Conservation (phyloP, 345 rosid genomes). For the Citrus australasica region DNA sequence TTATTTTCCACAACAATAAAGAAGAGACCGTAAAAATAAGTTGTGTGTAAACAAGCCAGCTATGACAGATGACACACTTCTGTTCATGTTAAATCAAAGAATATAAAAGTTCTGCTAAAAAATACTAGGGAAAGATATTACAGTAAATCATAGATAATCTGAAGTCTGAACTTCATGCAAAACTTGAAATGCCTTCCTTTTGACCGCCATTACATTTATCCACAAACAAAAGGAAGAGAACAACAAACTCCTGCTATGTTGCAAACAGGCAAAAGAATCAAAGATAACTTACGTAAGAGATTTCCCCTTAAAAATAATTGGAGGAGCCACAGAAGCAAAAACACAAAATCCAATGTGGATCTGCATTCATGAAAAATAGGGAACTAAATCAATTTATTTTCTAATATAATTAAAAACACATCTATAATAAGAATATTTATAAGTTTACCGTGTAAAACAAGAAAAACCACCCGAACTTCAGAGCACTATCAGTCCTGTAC, state of each 20-base stretch:
- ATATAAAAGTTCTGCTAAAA: not conserved
- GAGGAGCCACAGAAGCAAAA: conserved; percentile 88
- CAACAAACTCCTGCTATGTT: not conserved
- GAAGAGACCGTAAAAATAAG: not conserved
- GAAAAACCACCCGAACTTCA: conserved; percentile 93
- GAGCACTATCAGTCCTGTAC: conserved; percentile 96
- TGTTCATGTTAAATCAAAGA: not conserved
- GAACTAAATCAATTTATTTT: conserved; percentile 13
- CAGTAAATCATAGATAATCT: not conserved
- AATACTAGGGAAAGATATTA: not conserved
- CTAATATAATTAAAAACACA: conserved; percentile 1
- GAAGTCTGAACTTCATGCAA: not conserved
- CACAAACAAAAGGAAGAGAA: not conserved
- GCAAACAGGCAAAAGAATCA: not conserved
- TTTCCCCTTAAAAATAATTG: conserved; percentile 88
- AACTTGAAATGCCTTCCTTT: not conserved
- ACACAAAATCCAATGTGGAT: conserved; percentile 80
- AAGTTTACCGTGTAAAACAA: conserved; percentile 64
- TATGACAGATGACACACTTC: not conserved
- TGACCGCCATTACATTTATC: not conserved
- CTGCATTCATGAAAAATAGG: conserved; percentile 43
- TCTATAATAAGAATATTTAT: not conserved
- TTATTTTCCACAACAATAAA: not conserved
- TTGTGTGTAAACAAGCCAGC: not conserved
- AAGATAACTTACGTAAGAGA: conserved; percentile 74